Evolutionary conservation across 768 basidiomycete genomes (phyloP).

Genomic region (Lactarius psammicola): DNA sequence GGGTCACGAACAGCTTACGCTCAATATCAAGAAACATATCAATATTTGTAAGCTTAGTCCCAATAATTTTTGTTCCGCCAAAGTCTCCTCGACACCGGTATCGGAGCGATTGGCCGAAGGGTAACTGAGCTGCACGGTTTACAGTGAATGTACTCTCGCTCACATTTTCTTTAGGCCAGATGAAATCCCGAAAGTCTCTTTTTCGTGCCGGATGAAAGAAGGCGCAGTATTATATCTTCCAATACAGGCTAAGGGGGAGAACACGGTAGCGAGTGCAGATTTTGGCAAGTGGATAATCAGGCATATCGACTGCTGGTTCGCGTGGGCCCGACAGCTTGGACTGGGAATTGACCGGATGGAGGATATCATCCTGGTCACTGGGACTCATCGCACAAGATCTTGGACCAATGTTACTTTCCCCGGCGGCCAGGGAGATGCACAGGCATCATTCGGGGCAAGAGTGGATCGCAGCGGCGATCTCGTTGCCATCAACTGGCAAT

Average conservation of each 20-base stretch:
- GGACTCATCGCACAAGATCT: slow-evolving; percentile 4
- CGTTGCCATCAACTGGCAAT: not conserved
- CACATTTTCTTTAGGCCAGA: too few relatives aligned
- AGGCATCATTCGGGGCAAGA: not conserved
- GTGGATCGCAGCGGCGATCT: not conserved
- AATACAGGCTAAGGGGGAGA: too few relatives aligned
- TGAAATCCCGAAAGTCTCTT: not conserved
- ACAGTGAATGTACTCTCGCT: too few relatives aligned
- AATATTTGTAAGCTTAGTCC: not conserved
- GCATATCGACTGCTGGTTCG: not conserved
- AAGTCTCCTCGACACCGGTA: not conserved
- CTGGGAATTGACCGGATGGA: not conserved
- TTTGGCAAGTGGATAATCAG: not conserved
- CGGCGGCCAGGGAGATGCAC: not conserved
- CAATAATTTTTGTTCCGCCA: not conserved
- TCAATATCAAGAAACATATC: not conserved
- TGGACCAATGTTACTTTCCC: not conserved
- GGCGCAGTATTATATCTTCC: too few relatives aligned
- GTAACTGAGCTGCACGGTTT: too few relatives aligned
- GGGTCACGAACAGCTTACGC: not conserved
- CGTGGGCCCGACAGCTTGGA: not conserved
- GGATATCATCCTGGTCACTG: slow-evolving; percentile 1
- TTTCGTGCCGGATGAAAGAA: not conserved
- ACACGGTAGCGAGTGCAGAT: too few relatives aligned
- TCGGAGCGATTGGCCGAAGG: too few relatives aligned